Base-by-base conservation (phyloP, 306 rosid species). In the Dalbergia cochinchinensis region DNA sequence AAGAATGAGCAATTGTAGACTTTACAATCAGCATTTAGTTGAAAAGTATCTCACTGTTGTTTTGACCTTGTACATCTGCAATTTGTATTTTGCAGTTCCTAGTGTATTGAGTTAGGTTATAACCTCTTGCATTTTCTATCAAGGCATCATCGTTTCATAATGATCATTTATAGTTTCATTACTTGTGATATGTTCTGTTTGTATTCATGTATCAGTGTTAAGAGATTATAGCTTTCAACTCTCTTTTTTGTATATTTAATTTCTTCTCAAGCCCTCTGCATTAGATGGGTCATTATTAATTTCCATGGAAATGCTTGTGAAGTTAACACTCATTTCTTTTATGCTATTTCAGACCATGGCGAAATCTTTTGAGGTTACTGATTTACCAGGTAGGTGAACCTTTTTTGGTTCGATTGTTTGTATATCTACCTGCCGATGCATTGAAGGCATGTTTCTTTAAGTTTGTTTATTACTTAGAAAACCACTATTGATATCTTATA, bases 281-380 rank as follows among this genome's bases (percentile, higher is more conserved):
- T 69, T 66, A 22, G 62, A 73, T 16, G 69, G 45, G 34, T 65
- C 37, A 55, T 58, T 69, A 11, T 77, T 50, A 64, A 58, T 54
- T 81, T 51, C 61, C 57, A 35, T 48, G 71, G 78, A 69, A 60
- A 51, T 62, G 54, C 61, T 16, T 65, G 63, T 69, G 77, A 57
- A 48, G 62, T 57, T 69, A 61, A 71, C 57, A 45, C 66, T 82
- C 83, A 55, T 86, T 68, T 69, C 60, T 50, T 82, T 79, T 64
- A 65, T 78, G 73, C 68, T 80, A 65, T 80, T 83, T 42, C 99
- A 95, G 99, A 88, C 93, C 77, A 89, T 91, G 94, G 89, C 92
- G 13, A 95, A 91, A 80, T 95, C 99, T 65, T 95, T 95, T 76
- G 97, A 95, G 92, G 98, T 88, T 82, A 95, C 97, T 7, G 99